These are phyloP conservation scores for Fraxinus quadrangulata DNA, from an alignment of 257 asterid species.

Conservation along the genomic window DNA sequence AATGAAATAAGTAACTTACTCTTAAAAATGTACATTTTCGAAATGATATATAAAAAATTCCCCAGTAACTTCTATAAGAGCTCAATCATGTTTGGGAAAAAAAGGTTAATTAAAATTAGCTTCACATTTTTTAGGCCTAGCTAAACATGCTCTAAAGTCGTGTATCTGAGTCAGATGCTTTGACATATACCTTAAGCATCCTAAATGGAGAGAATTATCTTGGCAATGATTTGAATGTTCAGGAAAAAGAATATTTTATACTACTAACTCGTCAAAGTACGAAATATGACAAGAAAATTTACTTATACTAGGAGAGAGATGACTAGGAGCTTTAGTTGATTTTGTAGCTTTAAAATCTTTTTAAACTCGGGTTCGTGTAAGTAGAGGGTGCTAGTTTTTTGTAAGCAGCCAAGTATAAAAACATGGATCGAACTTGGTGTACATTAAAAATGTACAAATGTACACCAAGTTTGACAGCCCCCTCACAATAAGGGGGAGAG, in stretches of 20 bases:
- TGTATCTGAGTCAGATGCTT: neutral
- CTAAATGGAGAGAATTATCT: neutral
- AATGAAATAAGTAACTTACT: neutral
- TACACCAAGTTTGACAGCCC: no score
- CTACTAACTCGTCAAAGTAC: neutral
- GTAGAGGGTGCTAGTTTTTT: neutral
- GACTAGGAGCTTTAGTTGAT: neutral
- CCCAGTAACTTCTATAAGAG: neutral
- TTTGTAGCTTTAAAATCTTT: neutral
- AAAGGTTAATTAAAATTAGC: neutral
- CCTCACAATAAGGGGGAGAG: no score
- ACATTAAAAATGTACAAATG: no score
- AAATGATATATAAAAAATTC: neutral
- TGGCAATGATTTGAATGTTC: neutral
- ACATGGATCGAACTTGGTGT: no score
- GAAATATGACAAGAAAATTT: neutral
- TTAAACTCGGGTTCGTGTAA: neutral
- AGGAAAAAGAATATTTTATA: neutral
- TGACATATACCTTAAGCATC: neutral
- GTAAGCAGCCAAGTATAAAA: slow-evolving; percentile 8
- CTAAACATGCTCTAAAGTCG: neutral
- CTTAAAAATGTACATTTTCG: neutral
- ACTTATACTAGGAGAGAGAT: neutral
- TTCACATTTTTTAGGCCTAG: neutral
- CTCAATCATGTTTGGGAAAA: neutral